A percentile compares a stretch with the other conserved stretches of the same genome.
phyloP scores from a whole-genome alignment of 2,329 filamentous ascomycete genomes.

The Hysterium pulicare region DNA sequence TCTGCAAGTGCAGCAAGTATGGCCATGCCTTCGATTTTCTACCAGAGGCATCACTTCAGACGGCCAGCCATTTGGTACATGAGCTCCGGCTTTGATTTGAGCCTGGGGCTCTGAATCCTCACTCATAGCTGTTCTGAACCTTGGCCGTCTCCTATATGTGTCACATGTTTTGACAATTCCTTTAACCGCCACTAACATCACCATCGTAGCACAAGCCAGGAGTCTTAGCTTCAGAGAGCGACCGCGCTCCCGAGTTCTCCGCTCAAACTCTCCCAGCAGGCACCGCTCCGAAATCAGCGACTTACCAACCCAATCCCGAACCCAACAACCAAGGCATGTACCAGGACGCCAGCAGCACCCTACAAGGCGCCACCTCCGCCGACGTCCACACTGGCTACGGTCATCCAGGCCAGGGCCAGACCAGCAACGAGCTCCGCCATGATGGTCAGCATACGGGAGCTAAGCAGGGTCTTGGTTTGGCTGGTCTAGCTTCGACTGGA shows the following conservation, averaged over 20 bases:
- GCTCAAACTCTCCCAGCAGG: conserved; percentile 60
- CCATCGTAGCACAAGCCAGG: conserved; percentile 63
- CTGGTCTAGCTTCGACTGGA: conserved; percentile 37
- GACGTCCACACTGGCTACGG: conserved; percentile 55
- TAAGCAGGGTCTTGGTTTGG: conserved; percentile 41
- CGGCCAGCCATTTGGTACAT: no score
- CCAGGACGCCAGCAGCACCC: conserved; percentile 45
- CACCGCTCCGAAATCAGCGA: conserved; percentile 54
- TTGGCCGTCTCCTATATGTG: no score
- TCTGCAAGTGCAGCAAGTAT: no score
- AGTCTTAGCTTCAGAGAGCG: conserved; percentile 56
- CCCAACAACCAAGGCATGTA: conserved; percentile 42
- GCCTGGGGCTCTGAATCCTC: no score
- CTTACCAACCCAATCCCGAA: conserved; percentile 46
- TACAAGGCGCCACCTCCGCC: conserved; percentile 51
- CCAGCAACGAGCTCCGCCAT: conserved; percentile 46
- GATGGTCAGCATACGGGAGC: conserved; percentile 44
- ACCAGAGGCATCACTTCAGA: no score
- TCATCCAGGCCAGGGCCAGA: conserved; percentile 50
- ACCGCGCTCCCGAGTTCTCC: conserved; percentile 60
- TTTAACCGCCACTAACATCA: conserved; percentile 12
- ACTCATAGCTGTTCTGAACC: no score
- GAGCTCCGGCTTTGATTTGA: no score
- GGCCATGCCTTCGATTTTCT: no score
- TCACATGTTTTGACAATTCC: conserved; percentile 7